Percentiles rank a stretch among this genome's conserved stretches.
These are phyloP conservation scores for Colletotrichum echinochloae DNA, from an alignment of 2,329 filamentous ascomycete species.

Conservation along the genomic window DNA sequence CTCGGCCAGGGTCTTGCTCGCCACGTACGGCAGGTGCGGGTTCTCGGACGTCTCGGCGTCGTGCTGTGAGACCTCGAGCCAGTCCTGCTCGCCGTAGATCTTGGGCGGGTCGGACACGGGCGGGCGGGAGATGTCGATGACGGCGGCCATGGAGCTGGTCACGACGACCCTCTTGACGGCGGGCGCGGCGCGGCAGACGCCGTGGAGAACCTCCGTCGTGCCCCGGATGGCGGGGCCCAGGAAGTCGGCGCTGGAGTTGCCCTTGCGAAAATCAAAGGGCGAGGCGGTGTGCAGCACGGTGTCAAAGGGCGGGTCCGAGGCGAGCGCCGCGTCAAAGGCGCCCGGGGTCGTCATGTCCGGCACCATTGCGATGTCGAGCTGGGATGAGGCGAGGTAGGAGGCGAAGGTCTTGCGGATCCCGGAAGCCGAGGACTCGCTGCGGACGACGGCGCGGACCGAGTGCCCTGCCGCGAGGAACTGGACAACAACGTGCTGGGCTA, in stretches of 20 bases:
- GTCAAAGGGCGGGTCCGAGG: conserved; percentile 69
- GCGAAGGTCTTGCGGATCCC: conserved; percentile 12
- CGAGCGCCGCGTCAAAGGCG: conserved; percentile 51
- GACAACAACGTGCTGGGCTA: conserved; percentile 54
- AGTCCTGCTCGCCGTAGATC: conserved; percentile 61
- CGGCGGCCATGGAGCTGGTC: conserved; percentile 61
- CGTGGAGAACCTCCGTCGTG: conserved; percentile 61
- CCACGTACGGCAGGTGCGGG: conserved; percentile 55
- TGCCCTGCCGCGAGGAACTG: conserved; percentile 52
- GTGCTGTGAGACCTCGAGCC: conserved; percentile 46
- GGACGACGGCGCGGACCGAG: conserved; percentile 55
- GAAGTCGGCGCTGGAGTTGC: conserved; percentile 63
- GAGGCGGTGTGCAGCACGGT: conserved; percentile 80
- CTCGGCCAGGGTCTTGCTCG: conserved; percentile 62
- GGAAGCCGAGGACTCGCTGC: conserved; percentile 33
- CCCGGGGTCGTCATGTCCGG: conserved; percentile 49
- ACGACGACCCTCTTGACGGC: conserved; percentile 73
- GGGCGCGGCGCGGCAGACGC: conserved; percentile 57
- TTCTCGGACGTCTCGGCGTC: conserved; percentile 47
- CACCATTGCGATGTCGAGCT: conserved; percentile 47
- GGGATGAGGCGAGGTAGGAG: conserved; percentile 1
- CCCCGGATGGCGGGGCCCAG: conserved; percentile 68
- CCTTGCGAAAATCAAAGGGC: conserved; percentile 76
- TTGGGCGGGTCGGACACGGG: conserved; percentile 53
- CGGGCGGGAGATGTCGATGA: conserved; percentile 52